Conservation (phyloP, 257 asterid genomes). For the Capsicum pubescens region DNA sequence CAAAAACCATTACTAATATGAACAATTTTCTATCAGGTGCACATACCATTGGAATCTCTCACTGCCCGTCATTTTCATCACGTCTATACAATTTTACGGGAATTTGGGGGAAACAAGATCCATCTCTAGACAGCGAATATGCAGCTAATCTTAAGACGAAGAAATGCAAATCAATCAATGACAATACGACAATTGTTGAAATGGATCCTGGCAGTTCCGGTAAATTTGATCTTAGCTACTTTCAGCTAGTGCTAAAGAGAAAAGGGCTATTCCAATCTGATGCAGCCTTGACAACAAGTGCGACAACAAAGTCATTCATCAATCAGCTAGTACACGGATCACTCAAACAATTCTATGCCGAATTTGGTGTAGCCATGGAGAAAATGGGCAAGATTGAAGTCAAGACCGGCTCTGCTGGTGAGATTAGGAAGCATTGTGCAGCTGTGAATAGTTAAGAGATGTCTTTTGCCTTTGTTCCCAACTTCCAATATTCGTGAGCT, state of each 20-base stretch:
- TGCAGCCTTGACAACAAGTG: conserved; percentile 40
- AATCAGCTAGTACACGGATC: conserved; percentile 3
- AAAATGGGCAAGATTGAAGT: not conserved
- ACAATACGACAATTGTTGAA: conserved; percentile 41
- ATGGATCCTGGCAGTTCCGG: conserved; percentile 52
- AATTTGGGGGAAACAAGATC: conserved; percentile 48
- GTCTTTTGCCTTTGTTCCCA: not conserved
- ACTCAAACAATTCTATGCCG: not conserved
- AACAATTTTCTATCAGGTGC: conserved; percentile 43
- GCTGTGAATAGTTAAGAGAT: not conserved
- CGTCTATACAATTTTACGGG: conserved; percentile 63
- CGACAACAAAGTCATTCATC: conserved; percentile 2
- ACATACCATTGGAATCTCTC: conserved; percentile 63
- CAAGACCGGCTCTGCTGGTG: not conserved
- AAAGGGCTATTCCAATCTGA: conserved; percentile 60
- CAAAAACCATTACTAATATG: not conserved
- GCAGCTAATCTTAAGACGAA: conserved; percentile 30
- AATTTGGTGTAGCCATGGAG: not conserved
- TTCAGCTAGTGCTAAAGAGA: conserved; percentile 32
- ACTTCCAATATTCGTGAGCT: not conserved
- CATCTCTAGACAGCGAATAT: conserved; percentile 47
- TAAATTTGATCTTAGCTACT: conserved; percentile 46
- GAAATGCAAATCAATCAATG: conserved; percentile 19
- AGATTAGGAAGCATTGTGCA: not conserved
- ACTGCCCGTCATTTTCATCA: conserved; percentile 55